Base-by-base conservation (phyloP, 441 rosid species). In the Erodium moschatum region DNA sequence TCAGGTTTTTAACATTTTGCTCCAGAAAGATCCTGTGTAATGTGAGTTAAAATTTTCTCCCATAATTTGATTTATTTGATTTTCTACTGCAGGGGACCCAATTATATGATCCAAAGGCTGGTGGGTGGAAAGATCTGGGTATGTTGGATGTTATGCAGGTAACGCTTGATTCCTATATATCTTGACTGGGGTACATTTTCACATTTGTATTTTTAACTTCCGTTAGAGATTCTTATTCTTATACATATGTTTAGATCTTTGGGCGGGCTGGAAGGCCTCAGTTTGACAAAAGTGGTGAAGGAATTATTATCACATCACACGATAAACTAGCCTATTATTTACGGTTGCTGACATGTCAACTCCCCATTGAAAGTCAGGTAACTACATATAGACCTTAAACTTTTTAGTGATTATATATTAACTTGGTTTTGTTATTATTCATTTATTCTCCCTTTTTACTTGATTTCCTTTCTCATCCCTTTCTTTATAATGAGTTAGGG, bases 81-180 rank as follows among this genome's bases (percentile, higher is more conserved):
- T 48, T 73, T 64, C 10, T 73, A 54, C 63, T 84, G 21, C 76
- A 94, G 99, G 99, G 99, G 56, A 94, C 99, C 69, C 99, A 94
- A 73, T 76, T 94, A 77, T 94, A 91, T 74, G 97, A 94, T 85
- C 88, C 97, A 63, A 91, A 91, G 87, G 99, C 97, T 82, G 99
- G 99, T 81, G 99, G 99, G 18, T 94, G 99, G 99, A 84, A 83
- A 77, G 99, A 94, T 84, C 79, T 94, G 64, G 99, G 99, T 73
- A 94, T 91, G 99, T 94, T 94, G 70, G 99, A 94, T 81, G 97
- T 94, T 75, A 94, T 94, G 99, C 99, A 94, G 92, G 99, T 86
- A 76, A 74, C 68, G n/a, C 19, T 46, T 64, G 15, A 27, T 19
- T 66, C 58, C 54, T 29, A 64, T 74, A 52, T 19, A 20, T 70